Evolutionary conservation across 2,329 filamentous ascomycete species (phyloP).

Genomic region (Ophiocordyceps sinensis): DNA sequence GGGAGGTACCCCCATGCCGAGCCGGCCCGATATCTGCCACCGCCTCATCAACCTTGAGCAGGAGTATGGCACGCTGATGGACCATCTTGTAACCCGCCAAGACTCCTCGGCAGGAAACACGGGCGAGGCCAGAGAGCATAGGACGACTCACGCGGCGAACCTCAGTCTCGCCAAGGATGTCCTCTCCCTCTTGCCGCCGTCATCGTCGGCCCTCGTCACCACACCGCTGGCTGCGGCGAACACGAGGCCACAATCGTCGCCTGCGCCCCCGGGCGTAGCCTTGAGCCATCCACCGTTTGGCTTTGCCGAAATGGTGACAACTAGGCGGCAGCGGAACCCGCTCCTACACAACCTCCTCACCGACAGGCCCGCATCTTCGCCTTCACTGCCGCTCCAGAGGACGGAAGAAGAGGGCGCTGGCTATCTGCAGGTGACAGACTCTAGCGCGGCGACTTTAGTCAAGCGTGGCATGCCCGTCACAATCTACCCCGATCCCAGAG

Average conservation of each 20-base stretch:
- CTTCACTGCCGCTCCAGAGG: constrained; percentile 66
- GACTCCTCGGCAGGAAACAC: constrained; percentile 14
- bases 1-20: constrained; percentile 64
- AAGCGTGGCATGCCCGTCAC: constrained; percentile 85
- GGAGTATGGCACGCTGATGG: constrained; percentile 58
- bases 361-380: constrained; percentile 84
- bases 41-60: constrained; percentile 84
- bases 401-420: constrained; percentile 25
- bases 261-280: constrained; percentile 18
- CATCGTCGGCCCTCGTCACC: constrained; percentile 78
- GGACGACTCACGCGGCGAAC: constrained; percentile 47
- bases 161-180: constrained; percentile 56
- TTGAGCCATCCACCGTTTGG: constrained; percentile 31
- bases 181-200: constrained; percentile 63
- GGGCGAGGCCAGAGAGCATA: constrained; percentile 12
- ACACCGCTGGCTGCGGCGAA: constrained; percentile 69
- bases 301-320: constrained; percentile 36
- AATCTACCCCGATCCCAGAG: constrained; percentile 64
- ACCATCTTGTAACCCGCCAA: constrained; percentile 35
- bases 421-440: constrained; percentile 16
- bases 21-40: constrained; percentile 20
- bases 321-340: constrained; percentile 53
- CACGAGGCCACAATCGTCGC: constrained; percentile 16
- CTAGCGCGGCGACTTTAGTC: constrained; percentile 56
- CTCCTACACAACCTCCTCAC: constrained; percentile 92